Percentiles rank a stretch among this genome's conserved stretches.
Conservation (phyloP, 1,284 basidiomycete species). For the Farysia itapuensis region DNA sequence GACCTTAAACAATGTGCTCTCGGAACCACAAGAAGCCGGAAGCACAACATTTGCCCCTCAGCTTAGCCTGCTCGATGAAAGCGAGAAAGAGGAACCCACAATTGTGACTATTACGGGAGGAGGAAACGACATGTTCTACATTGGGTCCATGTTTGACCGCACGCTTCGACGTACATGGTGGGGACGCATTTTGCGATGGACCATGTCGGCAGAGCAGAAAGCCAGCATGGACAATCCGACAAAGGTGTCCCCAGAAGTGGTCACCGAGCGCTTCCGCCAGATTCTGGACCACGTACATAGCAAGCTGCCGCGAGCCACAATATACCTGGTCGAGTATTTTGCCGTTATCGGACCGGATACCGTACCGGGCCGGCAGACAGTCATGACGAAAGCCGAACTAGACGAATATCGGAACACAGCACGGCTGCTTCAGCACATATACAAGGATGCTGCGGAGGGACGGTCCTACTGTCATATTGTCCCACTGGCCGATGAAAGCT, state of each 20-base stretch:
- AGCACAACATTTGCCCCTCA: constrained; percentile 10
- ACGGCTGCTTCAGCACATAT: constrained; percentile 3
- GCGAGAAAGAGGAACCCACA: constrained; percentile 8
- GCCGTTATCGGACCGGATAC: constrained; percentile 16
- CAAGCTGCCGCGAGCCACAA: constrained; percentile 4
- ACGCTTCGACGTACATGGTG: constrained; percentile 12
- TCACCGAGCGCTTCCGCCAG: constrained; percentile 2
- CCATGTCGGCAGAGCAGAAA: constrained; percentile 2
- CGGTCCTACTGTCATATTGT: constrained; percentile 6
- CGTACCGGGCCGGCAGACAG: constrained; percentile 1
- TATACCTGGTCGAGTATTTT: constrained; percentile 22
- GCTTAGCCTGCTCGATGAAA: not conserved
- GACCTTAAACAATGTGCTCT: constrained; percentile 12
- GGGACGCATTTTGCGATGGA: constrained; percentile 5
- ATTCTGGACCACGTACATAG: constrained; percentile 5
- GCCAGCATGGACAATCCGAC: constrained; percentile 1
- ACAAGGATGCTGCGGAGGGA: constrained; percentile 5
- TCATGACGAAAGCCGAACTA: constrained; percentile 5
- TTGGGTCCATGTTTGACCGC: constrained; percentile 15
- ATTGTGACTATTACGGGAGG: constrained; percentile 14
- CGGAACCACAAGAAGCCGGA: constrained; percentile 8
- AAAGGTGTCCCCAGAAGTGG: constrained; percentile 4
- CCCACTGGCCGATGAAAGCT: constrained; percentile 6
- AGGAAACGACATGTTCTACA: constrained; percentile 25
- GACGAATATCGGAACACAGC: constrained; percentile 4